Evolutionary conservation across 2,329 filamentous ascomycete genomes (phyloP).

Genomic region (Colletotrichum musicola): DNA sequence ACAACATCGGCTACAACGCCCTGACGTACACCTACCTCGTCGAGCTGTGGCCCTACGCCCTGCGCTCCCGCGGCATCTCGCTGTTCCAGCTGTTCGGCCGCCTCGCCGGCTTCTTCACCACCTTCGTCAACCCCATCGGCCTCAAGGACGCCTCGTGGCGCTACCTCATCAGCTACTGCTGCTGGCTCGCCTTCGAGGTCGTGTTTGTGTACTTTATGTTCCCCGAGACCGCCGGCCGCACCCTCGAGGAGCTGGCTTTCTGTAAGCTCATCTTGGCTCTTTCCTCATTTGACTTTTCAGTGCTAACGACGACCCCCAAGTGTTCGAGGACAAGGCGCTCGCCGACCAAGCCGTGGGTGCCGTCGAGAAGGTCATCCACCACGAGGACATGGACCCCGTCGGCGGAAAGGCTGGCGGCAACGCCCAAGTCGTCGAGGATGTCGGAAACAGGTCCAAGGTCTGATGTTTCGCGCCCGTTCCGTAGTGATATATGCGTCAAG

Average conservation of each 20-base stretch:
- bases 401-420: conserved; percentile 12
- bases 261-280: conserved; percentile 1
- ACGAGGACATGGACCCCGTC: conserved; percentile 39
- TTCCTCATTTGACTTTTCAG: not conserved
- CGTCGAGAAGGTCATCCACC: conserved; percentile 46
- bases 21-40: conserved; percentile 72
- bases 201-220: conserved; percentile 81
- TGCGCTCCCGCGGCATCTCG: conserved; percentile 66
- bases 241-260: conserved; percentile 71
- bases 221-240: conserved; percentile 81
- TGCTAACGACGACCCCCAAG: conserved; percentile 27
- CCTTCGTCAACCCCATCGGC: conserved; percentile 41
- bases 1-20: conserved; percentile 73
- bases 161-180: conserved; percentile 41
- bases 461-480: not conserved
- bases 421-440: conserved; percentile 26
- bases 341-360: conserved; percentile 45
- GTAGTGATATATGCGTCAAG: too few species aligned
- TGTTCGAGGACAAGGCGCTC: conserved; percentile 49
- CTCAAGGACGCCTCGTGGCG: conserved; percentile 33
- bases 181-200: conserved; percentile 46
- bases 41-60: conserved; percentile 70
- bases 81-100: conserved; percentile 50
- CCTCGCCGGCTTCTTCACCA: conserved; percentile 39
- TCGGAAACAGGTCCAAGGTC: conserved; percentile 26